A percentile compares a stretch with the other conserved stretches of the same genome.
phyloP scores from a whole-genome alignment of 2,329 filamentous ascomycete genomes.

The Shiraia sp. region DNA sequence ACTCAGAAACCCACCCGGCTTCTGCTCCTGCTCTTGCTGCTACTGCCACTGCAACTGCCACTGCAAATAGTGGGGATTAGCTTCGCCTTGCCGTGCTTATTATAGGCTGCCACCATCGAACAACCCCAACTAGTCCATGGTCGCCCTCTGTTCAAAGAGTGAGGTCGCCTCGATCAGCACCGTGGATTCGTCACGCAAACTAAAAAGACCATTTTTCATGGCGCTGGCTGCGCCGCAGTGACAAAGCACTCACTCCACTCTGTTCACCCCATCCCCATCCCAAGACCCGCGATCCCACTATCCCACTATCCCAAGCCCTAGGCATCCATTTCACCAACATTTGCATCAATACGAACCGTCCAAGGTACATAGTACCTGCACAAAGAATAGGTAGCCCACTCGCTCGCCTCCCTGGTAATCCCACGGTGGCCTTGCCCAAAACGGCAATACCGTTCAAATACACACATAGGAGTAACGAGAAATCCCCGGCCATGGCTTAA shows the following conservation, averaged over 20 bases:
- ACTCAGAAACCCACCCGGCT: neutral
- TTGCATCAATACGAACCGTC: constrained; percentile 10
- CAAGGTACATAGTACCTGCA: too few species aligned
- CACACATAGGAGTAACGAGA: too few species aligned
- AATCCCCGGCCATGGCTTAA: constrained; percentile 42
- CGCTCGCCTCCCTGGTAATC: constrained; percentile 21
- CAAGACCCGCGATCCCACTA: too few species aligned
- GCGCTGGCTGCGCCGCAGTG: constrained; percentile 20
- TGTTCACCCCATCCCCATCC: too few species aligned
- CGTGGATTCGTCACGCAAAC: constrained; percentile 13
- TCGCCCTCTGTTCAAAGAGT: too few species aligned
- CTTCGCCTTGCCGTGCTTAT: constrained; percentile 6
- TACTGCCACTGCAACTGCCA: too few species aligned
- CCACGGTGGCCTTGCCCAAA: constrained; percentile 37
- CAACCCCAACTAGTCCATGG: constrained; percentile 4
- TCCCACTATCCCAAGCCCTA: too few species aligned
- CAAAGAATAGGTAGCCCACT: too few species aligned
- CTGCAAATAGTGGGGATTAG: constrained; percentile 8
- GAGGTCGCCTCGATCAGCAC: constrained; percentile 16
- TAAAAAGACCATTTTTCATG: constrained; percentile 13
- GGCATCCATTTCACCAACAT: constrained; percentile 14
- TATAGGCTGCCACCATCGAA: constrained; percentile 6
- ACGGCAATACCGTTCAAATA: constrained; percentile 41
- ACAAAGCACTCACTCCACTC: too few species aligned
- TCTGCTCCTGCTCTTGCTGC: neutral